Evolutionary conservation across 176 grass and related monocot species (phyloP).

Genomic region (Carex littledalei): DNA sequence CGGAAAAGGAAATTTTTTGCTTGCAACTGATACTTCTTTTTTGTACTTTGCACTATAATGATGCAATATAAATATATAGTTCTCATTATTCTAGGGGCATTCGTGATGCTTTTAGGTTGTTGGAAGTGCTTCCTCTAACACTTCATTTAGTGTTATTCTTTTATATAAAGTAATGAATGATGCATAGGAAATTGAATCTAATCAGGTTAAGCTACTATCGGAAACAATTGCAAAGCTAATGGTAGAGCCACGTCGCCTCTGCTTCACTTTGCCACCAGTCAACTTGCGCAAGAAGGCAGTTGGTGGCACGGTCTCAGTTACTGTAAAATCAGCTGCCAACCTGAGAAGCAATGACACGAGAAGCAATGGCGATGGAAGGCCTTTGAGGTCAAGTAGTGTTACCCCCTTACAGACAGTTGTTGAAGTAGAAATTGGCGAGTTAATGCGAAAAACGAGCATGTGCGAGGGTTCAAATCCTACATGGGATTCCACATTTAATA

Average conservation of each 20-base stretch:
- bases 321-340: constrained; percentile 77
- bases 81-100: background rate
- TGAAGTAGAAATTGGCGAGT: constrained; percentile 85
- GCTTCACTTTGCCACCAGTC: constrained; percentile 72
- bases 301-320: constrained; percentile 76
- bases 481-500: constrained; percentile 80
- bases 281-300: constrained; percentile 71
- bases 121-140: background rate
- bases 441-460: constrained; percentile 74
- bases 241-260: constrained; percentile 86
- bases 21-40: background rate
- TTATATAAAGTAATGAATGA: background rate
- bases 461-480: constrained; percentile 50
- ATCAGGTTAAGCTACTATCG: constrained; percentile 79
- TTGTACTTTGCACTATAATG: background rate
- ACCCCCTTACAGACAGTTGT: constrained; percentile 43
- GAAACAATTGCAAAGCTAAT: constrained; percentile 82
- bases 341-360: constrained; percentile 27
- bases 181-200: background rate
- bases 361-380: constrained; percentile 21
- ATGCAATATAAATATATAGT: background rate
- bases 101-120: background rate
- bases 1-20: background rate
- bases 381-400: constrained; percentile 6
- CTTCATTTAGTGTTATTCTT: background rate